Base-by-base conservation (phyloP, 106 monocot genomes). In the Posidonia australis region DNA sequence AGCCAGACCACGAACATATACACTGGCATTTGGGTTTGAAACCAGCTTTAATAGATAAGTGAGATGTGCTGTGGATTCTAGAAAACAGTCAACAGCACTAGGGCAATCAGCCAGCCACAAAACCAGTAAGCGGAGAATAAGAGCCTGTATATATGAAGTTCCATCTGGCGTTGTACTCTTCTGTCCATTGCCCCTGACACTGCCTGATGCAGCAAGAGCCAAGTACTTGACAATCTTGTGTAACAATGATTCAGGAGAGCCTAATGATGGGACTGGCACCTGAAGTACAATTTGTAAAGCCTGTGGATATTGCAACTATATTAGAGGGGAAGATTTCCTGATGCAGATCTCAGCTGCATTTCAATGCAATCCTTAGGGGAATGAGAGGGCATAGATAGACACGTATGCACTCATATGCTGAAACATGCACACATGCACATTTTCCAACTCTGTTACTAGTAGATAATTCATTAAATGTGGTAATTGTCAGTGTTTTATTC, bases 51-150 rank as follows among this genome's bases (percentile, higher is more conserved):
- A 56, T 9, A 98, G 55, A 73, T 81, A 98, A 9, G 77, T 81
- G 11, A 98, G 85, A 73, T 91, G 85, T 32, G 77, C 68, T 62
- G 85, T 72, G 65, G 84, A 79, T 64, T 83, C 80, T 29, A 98
- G 62, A 64, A 98, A 70, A 73, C 87, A 98, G 27, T 77, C 19
- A 43, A 98, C 85, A 64, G 87, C 78, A 79, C 29, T 70, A 23
- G 98, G 73, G 51, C 82, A 98, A 51, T 91, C 90, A 18, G 73
- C 80, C 48, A 98, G 77, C 98, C 91, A 91, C 45, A 67, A 72
- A 56, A 83, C 62, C 32, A 98, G 71, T 64, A 91, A 67, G 51
- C 74, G 80, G 31, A 98, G 85, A 66, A 98, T 76, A 52, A 98
- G 69, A 14, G 66, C 81, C 29, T 87, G 68, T 41, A 77, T 67